These are phyloP conservation scores for Fraxinus cuspidata DNA, from an alignment of 257 asterid genomes.

Conservation along the genomic window DNA sequence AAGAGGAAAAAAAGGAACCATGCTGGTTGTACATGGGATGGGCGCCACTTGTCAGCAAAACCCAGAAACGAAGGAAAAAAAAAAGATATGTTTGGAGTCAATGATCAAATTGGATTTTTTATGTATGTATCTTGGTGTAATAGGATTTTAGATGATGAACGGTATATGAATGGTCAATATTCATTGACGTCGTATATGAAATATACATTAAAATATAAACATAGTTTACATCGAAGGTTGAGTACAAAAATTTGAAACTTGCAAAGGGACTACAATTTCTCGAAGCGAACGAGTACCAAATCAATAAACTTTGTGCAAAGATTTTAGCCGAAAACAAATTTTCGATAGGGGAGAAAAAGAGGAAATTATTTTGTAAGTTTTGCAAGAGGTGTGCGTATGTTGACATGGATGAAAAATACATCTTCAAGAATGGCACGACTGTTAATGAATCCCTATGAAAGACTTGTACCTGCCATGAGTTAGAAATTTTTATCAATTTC, in stretches of 20 bases:
- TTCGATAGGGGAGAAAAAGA: not conserved
- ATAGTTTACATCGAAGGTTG: not conserved
- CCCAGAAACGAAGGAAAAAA: too few relatives aligned
- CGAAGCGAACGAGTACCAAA: not conserved
- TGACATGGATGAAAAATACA: not conserved
- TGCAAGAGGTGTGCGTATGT: not conserved
- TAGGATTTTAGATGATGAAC: not conserved
- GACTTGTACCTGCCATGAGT: constrained; percentile 17
- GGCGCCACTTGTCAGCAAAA: too few relatives aligned
- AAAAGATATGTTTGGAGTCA: not conserved
- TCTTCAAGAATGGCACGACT: not conserved
- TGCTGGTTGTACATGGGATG: too few relatives aligned
- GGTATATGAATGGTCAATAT: not conserved
- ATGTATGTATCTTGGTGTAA: too few relatives aligned
- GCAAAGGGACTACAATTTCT: not conserved
- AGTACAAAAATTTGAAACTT: not conserved
- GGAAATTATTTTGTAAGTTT: not conserved
- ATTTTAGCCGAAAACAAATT: too few relatives aligned
- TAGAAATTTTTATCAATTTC: not conserved
- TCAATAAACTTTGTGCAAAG: not conserved
- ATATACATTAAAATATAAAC: not conserved
- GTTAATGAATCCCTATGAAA: constrained; percentile 14
- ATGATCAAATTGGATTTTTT: too few relatives aligned
- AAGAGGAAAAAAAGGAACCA: not conserved
- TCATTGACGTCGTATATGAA: too few relatives aligned